These are phyloP conservation scores for Ceratobasidium papillatum DNA, from an alignment of 1,284 basidiomycete genomes.

Conservation along the genomic window DNA sequence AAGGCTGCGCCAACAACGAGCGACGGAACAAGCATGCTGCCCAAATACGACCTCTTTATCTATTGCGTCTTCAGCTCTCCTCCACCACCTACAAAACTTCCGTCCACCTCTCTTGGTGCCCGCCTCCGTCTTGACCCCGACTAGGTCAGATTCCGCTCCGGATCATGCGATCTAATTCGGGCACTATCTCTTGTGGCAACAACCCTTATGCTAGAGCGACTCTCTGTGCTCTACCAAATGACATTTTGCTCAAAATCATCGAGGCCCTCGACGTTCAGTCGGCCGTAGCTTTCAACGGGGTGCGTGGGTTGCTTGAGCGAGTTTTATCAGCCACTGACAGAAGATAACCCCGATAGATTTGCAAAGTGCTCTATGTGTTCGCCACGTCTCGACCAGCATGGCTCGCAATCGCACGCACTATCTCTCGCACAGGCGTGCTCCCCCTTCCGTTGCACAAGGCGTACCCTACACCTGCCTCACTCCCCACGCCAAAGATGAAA, in stretches of 20 bases:
- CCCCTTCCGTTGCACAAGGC: conserved; percentile 33
- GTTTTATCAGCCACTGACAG: conserved; percentile 3
- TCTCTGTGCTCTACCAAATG: conserved; percentile 35
- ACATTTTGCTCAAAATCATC: conserved; percentile 37
- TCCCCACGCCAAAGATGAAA: conserved; percentile 35
- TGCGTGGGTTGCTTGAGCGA: neutral
- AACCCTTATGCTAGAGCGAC: conserved; percentile 28
- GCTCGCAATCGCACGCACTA: conserved; percentile 32
- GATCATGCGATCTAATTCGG: neutral
- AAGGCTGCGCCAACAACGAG: conserved; percentile 31
- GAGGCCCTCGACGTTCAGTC: conserved; percentile 31
- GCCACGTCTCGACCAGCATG: conserved; percentile 37
- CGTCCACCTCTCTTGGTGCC: neutral
- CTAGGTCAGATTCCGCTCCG: neutral
- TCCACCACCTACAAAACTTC: conserved; percentile 32
- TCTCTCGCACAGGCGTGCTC: conserved; percentile 24
- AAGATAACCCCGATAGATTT: conserved; percentile 28
- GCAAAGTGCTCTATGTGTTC: conserved; percentile 33
- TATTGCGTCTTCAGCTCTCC: conserved; percentile 35
- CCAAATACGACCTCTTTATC: conserved; percentile 29
- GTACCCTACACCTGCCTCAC: conserved; percentile 27
- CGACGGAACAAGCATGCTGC: conserved; percentile 40
- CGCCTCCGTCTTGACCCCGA: neutral
- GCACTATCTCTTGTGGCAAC: conserved; percentile 20
- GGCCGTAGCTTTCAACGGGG: conserved; percentile 11